Base-by-base conservation (phyloP, 2,329 filamentous ascomycete genomes). In the Aureobasidium sp. region DNA sequence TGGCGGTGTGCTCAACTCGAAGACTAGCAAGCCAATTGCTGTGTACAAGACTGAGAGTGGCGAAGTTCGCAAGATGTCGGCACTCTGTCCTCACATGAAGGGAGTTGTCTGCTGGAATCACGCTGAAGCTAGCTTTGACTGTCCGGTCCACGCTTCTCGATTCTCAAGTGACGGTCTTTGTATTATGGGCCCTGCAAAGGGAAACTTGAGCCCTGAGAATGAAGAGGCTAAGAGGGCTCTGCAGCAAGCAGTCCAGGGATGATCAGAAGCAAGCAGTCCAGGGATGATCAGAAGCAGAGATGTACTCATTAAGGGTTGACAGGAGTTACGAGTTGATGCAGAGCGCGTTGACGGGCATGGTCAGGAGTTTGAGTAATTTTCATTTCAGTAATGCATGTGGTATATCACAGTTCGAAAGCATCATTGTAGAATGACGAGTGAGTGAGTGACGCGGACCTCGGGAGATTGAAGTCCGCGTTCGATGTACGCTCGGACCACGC, bases 101-200 rank as follows among this genome's bases (percentile, higher is more conserved):
- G 82, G 80, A 0, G 78, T 84, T 0, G 76, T 84, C 0, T 82
- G 80, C 68, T 85, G 82, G 82, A 85, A 85, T 63, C 65, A 70
- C 5, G 72, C 72, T 0, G 80, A 83, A 70, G 81, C 80, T 72
- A 79, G 75, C 56, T 84, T 78, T 72, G 82, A 84, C 69, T 84
- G 82, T 65, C 82, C 82, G 0, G 71, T 78, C 5, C 76, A 79
- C 68, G 76, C 77, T 0, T 75, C 71, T 64, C 68, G 76, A 20
- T 79, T 79, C 63, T 75, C 72, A 46, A 74, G 74, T 47, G 75
- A 78, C 58, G 77, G 77, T 1, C 67, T 76, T 20, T 74, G 74
- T 64, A 57, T 79, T 15, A 73, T 73, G 51, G 76, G 77, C 1
- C 76, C 77, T 13, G 69, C 74, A 9, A 77, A 76, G 63, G 69